A percentile compares a stretch with the other conserved stretches of the same genome.
These are phyloP conservation scores for Arxiozyma telluris DNA, from an alignment of 1,139 yeast genomes.

Conservation along the genomic window DNA sequence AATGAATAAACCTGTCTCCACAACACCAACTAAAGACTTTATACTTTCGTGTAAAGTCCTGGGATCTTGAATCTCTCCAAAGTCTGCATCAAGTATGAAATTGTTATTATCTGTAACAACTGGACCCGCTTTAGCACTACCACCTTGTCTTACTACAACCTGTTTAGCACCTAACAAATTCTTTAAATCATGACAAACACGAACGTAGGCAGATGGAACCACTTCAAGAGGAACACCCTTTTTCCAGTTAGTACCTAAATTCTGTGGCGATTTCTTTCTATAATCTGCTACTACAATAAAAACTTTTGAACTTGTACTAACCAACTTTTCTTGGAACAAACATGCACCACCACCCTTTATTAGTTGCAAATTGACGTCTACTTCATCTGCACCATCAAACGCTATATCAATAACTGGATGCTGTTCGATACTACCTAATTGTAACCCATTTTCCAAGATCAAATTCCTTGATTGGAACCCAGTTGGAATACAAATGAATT, in stretches of 20 bases:
- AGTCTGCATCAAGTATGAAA: conserved; percentile 87
- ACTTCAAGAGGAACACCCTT: conserved; percentile 95
- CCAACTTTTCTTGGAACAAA: conserved; percentile 89
- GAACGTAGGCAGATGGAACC: conserved; percentile 79
- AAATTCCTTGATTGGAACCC: conserved; percentile 91
- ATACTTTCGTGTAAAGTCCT: conserved; percentile 50
- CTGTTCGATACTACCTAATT: conserved; percentile 75
- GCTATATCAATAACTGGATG: conserved; percentile 76
- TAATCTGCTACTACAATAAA: conserved; percentile 90
- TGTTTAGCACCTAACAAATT: conserved; percentile 43
- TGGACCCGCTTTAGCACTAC: conserved; percentile 93
- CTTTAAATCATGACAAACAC: conserved; percentile 55
- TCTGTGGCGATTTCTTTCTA: conserved; percentile 59
- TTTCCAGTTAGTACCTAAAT: conserved; percentile 72
- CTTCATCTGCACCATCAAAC: conserved; percentile 98
- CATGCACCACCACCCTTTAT: conserved; percentile 99
- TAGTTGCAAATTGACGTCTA: conserved; percentile 67
- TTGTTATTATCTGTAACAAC: conserved; percentile 96
- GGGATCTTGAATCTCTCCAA: conserved; percentile 67
- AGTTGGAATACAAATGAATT: conserved; percentile 80
- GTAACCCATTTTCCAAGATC: conserved; percentile 72
- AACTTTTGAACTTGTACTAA: conserved; percentile 68
- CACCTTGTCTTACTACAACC: conserved; percentile 74
- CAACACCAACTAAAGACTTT: conserved; percentile 82
- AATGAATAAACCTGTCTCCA: conserved; percentile 89